Conservation (phyloP, 208 protist genomes). For the Hexamita inflata region DNA sequence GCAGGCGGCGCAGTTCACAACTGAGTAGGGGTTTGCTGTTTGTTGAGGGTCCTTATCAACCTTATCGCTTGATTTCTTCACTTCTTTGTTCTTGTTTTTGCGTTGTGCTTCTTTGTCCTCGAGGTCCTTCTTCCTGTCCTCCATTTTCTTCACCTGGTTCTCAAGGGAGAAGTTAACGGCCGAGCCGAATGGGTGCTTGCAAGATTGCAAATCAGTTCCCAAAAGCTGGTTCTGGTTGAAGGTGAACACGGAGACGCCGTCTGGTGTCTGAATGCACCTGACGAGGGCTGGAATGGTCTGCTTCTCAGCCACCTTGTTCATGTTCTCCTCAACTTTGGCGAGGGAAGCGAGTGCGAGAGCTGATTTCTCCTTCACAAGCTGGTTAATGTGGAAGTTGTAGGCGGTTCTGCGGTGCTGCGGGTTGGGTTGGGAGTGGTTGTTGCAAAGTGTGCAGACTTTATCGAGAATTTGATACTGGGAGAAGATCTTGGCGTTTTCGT, state of each 20-base stretch:
- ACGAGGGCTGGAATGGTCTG: constrained; percentile 1
- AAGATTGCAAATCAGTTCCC: background rate
- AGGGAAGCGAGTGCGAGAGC: background rate
- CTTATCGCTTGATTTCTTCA: background rate
- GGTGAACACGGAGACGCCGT: background rate
- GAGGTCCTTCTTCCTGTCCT: no score
- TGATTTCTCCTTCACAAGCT: constrained; percentile 12
- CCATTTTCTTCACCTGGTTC: no score
- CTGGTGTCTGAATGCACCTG: background rate
- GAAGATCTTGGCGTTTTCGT: constrained; percentile 8
- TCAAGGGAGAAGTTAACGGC: constrained; percentile 7
- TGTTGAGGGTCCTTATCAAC: constrained; percentile 5
- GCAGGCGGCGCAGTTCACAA: background rate
- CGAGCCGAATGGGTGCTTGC: background rate
- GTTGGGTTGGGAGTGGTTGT: background rate
- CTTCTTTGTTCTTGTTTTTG: no score
- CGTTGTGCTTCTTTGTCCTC: no score
- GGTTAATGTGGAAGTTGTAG: constrained; percentile 9
- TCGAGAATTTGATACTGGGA: background rate
- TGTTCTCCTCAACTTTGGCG: background rate
- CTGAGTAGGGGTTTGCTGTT: constrained; percentile 13
- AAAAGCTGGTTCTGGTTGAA: background rate
- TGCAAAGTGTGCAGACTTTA: background rate
- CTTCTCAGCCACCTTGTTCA: background rate
- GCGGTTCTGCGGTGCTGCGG: background rate